Percentiles rank a stretch among this genome's conserved stretches.
Conservation (phyloP, 495 filamentous ascomycete genomes). For the Rostrohypoxylon terebratum region DNA sequence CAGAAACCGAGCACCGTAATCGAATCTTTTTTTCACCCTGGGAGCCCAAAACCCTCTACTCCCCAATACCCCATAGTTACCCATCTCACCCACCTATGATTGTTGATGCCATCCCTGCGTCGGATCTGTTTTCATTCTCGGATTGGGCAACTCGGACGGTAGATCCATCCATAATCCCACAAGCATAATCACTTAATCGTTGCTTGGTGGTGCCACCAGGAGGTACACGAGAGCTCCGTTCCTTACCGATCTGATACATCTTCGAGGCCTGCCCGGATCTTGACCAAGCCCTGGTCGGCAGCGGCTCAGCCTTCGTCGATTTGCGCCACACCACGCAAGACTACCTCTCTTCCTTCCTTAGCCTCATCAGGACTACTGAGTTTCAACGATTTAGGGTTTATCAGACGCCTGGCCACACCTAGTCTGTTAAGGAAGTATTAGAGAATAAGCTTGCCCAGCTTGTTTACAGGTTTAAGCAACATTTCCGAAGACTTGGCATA, state of each 20-base stretch:
- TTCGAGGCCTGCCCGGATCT: slow-evolving; percentile 35
- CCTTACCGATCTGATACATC: slow-evolving; percentile 41
- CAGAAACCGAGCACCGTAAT: slow-evolving; percentile 40
- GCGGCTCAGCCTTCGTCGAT: slow-evolving; percentile 41
- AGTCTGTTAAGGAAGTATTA: slow-evolving; percentile 40
- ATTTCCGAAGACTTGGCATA: slow-evolving; percentile 26
- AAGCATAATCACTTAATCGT: slow-evolving; percentile 32
- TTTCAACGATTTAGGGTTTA: slow-evolving; percentile 42
- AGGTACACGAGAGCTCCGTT: slow-evolving; percentile 42
- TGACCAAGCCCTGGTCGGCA: slow-evolving; percentile 38
- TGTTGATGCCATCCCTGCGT: slow-evolving; percentile 35
- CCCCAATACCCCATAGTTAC: slow-evolving; percentile 37
- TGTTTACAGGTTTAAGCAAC: slow-evolving; percentile 28
- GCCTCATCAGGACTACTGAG: slow-evolving; percentile 33
- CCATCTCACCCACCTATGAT: slow-evolving; percentile 33
- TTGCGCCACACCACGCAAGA: slow-evolving; percentile 44
- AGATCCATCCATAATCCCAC: slow-evolving; percentile 39
- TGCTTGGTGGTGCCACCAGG: slow-evolving; percentile 40
- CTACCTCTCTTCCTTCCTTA: slow-evolving; percentile 40
- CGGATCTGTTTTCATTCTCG: slow-evolving; percentile 38
- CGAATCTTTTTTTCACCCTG: slow-evolving; percentile 29
- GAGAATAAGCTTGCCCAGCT: slow-evolving; percentile 36
- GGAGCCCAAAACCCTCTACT: slow-evolving; percentile 34
- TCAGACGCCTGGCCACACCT: slow-evolving; percentile 40
- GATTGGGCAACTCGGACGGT: slow-evolving; percentile 31